Evolutionary conservation across 176 grass and related monocot species (phyloP).

Genomic region (Cenchrus purpureus): DNA sequence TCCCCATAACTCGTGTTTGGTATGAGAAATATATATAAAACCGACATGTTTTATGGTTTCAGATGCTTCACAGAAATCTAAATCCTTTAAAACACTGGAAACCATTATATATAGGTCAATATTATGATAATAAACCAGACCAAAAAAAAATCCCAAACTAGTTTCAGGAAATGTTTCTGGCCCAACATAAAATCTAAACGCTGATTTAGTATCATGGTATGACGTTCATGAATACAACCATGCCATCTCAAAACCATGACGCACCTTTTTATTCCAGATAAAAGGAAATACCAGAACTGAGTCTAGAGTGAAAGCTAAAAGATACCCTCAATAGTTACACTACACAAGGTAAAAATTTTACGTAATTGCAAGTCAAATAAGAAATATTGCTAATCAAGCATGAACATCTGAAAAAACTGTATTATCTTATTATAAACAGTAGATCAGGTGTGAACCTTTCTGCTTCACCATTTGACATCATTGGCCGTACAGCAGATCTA

Average conservation of each 20-base stretch:
- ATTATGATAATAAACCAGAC: background rate
- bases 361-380: constrained; percentile 31
- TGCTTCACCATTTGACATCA: constrained; percentile 97
- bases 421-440: constrained; percentile 29
- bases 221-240: background rate
- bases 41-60: background rate
- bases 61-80: background rate
- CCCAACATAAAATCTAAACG: constrained; percentile 1
- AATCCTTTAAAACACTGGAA: background rate
- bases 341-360: constrained; percentile 17
- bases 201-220: background rate
- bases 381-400: constrained; percentile 24
- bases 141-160: constrained; percentile 3
- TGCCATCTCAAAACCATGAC: background rate
- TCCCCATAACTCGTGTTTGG: background rate
- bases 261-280: background rate
- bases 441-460: constrained; percentile 62
- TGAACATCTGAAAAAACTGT: constrained; percentile 20
- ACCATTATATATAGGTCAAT: background rate
- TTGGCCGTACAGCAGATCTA: constrained; percentile 68
- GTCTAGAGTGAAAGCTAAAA: background rate
- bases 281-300: constrained; percentile 9
- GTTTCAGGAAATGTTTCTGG: background rate
- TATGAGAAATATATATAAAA: background rate
- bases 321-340: constrained; percentile 18